phyloP scores from a whole-genome alignment of 2,329 filamentous ascomycete genomes.

The Microcera coccophila region DNA sequence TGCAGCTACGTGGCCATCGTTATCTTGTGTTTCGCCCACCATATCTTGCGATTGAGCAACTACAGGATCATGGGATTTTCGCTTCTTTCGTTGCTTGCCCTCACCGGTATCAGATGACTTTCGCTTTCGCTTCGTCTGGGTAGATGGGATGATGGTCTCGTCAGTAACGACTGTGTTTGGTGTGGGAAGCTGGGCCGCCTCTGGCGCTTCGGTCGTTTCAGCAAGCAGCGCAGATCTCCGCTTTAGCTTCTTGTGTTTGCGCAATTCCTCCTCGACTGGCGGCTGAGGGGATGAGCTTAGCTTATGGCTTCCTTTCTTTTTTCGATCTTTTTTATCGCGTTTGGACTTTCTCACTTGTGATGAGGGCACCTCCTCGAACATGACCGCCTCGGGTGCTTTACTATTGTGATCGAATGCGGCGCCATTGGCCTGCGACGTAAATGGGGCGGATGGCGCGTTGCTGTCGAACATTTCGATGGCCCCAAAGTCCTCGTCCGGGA shows the following conservation, averaged over 20 bases:
- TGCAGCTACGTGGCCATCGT: slow-evolving; percentile 11
- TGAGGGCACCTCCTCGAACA: slow-evolving; percentile 22
- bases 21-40: slow-evolving; percentile 19
- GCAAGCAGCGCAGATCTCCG: slow-evolving; percentile 14
- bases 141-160: slow-evolving; percentile 15
- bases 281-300: slow-evolving; percentile 16
- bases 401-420: slow-evolving; percentile 9
- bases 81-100: slow-evolving; percentile 34
- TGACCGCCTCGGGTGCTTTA: slow-evolving; percentile 29
- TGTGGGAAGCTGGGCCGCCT: slow-evolving; percentile 10
- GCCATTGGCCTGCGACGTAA: slow-evolving; percentile 26
- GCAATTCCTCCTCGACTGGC: slow-evolving; percentile 15
- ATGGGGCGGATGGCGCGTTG: slow-evolving; percentile 31
- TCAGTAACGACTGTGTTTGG: slow-evolving; percentile 13
- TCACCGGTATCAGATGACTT: slow-evolving; percentile 29
- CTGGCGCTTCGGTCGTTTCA: slow-evolving; percentile 13
- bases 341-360: slow-evolving; percentile 26
- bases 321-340: slow-evolving; percentile 33
- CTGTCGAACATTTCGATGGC: slow-evolving; percentile 38
- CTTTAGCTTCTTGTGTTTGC: slow-evolving; percentile 28
- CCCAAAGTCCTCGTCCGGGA: slow-evolving; percentile 33
- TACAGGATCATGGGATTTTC: slow-evolving; percentile 23
- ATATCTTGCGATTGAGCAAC: slow-evolving; percentile 16
- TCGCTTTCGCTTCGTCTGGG: slow-evolving; percentile 33
- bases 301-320: slow-evolving; percentile 19